Base-by-base conservation (phyloP, 192 early-diverging fungal genomes). In the Funneliformis geosporum region DNA sequence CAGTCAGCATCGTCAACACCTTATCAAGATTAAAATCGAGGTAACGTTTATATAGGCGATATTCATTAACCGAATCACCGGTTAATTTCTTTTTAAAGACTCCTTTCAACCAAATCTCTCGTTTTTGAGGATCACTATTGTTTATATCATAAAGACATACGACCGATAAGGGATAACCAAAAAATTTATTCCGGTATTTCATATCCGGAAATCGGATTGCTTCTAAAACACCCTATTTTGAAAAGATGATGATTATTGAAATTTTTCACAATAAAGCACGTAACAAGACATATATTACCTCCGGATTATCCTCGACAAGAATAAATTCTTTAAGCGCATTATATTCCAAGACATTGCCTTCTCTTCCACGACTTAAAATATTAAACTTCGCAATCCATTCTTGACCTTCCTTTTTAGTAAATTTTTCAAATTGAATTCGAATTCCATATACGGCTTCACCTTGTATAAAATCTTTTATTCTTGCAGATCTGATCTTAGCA, bases 1-100 rank as follows among this genome's bases (percentile, higher is more conserved):
- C 43, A n/a, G 18, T 44, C 14, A 82, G 10, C 28, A 79, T 74
- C 7, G 8, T 43, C 27, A 68, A 46, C 3, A 79, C 65, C 42
- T 82, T 82, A 50, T 82, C 71, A 47, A 75, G n/a, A 25, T 80
- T 82, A 44, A 82, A 82, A 44, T 82, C 81, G 5, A 75, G 60
- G 42, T 80, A 82, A n/a, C 81, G 47, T 60, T 55, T 71, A 68
- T 74, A 82, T 2, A 82, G 43, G 12, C 81, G 55, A 64, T 79
- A 82, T 33, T 9, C 33, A 33, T 33, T 33, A 33, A 2, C 23
- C 7, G 21, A 27, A n/a, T 21, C 16, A 5, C 1, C n/a, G 8
- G 55, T 16, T 2, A 40, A 25, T 16, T 33, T 66, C 12, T 69
- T 42, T 10, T 39, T 73, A 42, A 80, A 80, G 21, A 5, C 40